Base-by-base conservation (phyloP, 2,329 filamentous ascomycete species). In the Penicillium sp. region DNA sequence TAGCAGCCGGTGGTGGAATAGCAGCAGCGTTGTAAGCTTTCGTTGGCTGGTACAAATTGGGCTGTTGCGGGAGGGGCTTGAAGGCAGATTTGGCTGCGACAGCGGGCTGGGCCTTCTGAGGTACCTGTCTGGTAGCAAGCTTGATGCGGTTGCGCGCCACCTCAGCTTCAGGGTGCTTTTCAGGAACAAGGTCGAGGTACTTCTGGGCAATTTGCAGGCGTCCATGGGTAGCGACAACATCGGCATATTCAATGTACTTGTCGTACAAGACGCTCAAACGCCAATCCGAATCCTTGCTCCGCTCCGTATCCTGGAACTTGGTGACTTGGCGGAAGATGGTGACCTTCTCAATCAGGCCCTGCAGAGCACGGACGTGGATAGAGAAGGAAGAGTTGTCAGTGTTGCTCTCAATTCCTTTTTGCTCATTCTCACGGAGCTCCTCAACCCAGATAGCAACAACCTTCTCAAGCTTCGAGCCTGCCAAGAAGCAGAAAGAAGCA, bases 341-440 rank as follows among this genome's bases (percentile, higher is more conserved):
- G 47, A 99, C 94, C 81, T 99, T 99, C 78, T 99, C 94, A 61
- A 99, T 96, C 71, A 99, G 93, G 64, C 90, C 88, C 75, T 97
- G 94, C 43, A 99, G 80, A 47, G 89, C 89, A 61, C 87, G 87
- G 55, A 93, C 92, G 69, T 97, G 94, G 49, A 97, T 87, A 0
- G 93, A 96, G 77, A 97, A 99, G 57, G 86, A 89, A 23, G 90
- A 93, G 68, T 92, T 90, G 35, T 85, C 85, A 25, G 82, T 82
- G 21, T 84, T 81, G 61, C 88, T 83, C 67, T 91, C 83, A 61
- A 96, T 80, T 13, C 86, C 87, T 44, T 86, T 86, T 67, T 89
- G 85, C 75, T 97, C 92, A 25, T 87, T 84, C 76, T 97, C 92
- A 64, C 91, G 84, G 17, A 97, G 85, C 75, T 97, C 93, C 50